Conservation (phyloP, 306 rosid species). For the Rosa rugosa region DNA sequence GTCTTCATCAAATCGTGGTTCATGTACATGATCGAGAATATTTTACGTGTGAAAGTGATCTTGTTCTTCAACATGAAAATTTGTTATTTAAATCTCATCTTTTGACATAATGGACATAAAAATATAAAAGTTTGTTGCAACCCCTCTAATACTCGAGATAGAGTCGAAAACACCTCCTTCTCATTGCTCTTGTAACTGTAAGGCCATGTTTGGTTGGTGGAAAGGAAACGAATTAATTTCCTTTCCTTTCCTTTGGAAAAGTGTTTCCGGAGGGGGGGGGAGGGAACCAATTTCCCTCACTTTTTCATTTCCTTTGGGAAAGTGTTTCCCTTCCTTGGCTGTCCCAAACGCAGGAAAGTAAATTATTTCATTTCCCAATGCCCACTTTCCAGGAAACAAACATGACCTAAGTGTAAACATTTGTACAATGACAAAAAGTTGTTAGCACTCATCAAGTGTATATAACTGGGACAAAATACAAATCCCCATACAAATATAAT, state of each 20-base stretch:
- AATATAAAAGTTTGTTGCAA: neutral
- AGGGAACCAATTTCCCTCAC: too few species aligned
- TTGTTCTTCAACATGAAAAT: neutral
- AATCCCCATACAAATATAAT: neutral
- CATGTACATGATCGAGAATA: neutral
- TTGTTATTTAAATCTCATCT: neutral
- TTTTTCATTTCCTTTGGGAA: too few species aligned
- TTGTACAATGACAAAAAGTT: slow-evolving; percentile 4
- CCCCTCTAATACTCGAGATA: neutral
- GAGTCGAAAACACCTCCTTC: neutral
- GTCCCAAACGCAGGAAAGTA: too few species aligned
- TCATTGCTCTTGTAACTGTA: neutral
- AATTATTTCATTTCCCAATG: too few species aligned
- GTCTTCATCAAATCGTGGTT: neutral
- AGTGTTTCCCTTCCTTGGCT: too few species aligned
- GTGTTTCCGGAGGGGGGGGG: too few species aligned
- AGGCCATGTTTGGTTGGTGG: too few species aligned
- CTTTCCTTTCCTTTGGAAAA: too few species aligned
- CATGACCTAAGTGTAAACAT: neutral
- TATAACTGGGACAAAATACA: neutral
- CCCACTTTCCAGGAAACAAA: too few species aligned
- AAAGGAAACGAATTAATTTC: too few species aligned
- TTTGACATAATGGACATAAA: neutral
- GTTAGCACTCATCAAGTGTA: neutral
- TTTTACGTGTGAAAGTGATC: neutral